Evolutionary conservation across 352 stramenopile genomes (phyloP), one percentile per base, ranked within the genome.

Genomic region (Phytophthora europaea): DNA sequence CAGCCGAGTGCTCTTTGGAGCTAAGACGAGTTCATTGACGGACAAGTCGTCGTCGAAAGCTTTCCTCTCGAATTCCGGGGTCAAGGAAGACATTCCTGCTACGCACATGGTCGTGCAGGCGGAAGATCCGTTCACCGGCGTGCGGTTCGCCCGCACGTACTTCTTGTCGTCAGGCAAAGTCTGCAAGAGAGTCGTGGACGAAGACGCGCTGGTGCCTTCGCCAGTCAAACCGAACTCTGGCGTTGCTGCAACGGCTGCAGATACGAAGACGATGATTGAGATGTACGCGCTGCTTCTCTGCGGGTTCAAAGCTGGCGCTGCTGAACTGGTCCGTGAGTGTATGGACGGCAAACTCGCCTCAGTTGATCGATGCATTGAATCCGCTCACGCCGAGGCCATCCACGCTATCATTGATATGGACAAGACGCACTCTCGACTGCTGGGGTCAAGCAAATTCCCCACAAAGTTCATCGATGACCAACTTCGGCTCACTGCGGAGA

Each of bases 81-180:
- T 45, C 0, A 57, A 54, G 9, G 43, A 66, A 15, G 67, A 48
- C 2, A 66, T 78, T 38, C 31, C 76, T 38, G 88, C 86, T 0
- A 93, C 79, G 0, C 86, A 95, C 59, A 89, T 94, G 76, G 67
- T 89, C 3, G 75, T 94, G 2, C 79, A 92, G 48, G 83, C 78
- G 10, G 88, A 95, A 61, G 88, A 95, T 60, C 86, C 86, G 23
- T 91, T 94, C 53, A 90, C 78, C 18, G 88, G 88, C 18, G 78
- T 92, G 22, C 82, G 85, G 4, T 82, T 92, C 34, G 72, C 73
- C 7, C 80, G 86, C 16, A 92, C 86, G 15, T 94, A 94, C 58
- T 94, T 95, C 60, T 38, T 93, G 0, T 84, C 83, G 0, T 90
- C 85, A 3, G 86, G 84, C 2, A 88, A 83, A 59, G 54, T 81